Conservation (phyloP, 1,139 yeast genomes). For the Debaryomyces fabryi region DNA sequence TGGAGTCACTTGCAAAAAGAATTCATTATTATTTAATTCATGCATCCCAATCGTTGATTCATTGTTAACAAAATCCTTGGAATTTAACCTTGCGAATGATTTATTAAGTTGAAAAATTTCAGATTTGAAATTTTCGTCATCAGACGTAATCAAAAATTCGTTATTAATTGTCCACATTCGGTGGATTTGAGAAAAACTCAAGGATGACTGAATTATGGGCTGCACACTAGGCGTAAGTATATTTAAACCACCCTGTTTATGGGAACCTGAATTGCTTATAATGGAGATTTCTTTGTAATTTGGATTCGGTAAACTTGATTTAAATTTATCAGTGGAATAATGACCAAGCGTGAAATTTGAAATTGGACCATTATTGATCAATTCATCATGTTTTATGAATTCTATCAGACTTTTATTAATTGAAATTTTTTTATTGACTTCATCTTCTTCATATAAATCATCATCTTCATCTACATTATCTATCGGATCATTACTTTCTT, state of each 20-base stretch:
- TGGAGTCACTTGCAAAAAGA: slow-evolving; percentile 75
- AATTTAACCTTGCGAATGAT: slow-evolving; percentile 64
- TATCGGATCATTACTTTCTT: slow-evolving; percentile 15
- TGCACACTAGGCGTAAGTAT: slow-evolving; percentile 65
- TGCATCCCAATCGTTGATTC: slow-evolving; percentile 71
- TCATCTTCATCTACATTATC: slow-evolving; percentile 29
- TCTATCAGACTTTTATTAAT: slow-evolving; percentile 34
- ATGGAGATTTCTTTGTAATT: slow-evolving; percentile 65
- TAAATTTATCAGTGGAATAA: slow-evolving; percentile 54
- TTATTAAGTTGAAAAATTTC: slow-evolving; percentile 74
- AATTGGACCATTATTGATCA: slow-evolving; percentile 75
- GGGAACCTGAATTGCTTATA: slow-evolving; percentile 72
- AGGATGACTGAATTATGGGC: slow-evolving; percentile 66
- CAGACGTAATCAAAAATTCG: slow-evolving; percentile 71
- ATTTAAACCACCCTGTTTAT: slow-evolving; percentile 56
- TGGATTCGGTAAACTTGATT: slow-evolving; percentile 70
- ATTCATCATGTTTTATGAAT: slow-evolving; percentile 52
- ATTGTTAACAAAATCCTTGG: slow-evolving; percentile 65
- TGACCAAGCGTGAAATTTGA: slow-evolving; percentile 70
- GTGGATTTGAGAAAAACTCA: slow-evolving; percentile 75
- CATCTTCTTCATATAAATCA: slow-evolving; percentile 38
- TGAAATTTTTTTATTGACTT: slow-evolving; percentile 32
- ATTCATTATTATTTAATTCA: slow-evolving; percentile 58
- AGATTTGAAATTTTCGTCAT: slow-evolving; percentile 61
- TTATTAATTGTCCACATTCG: slow-evolving; percentile 71